Evolutionary conservation across 495 filamentous ascomycete genomes (phyloP), one percentile per base, ranked within the genome.

Genomic region (Penicillium arizonense): DNA sequence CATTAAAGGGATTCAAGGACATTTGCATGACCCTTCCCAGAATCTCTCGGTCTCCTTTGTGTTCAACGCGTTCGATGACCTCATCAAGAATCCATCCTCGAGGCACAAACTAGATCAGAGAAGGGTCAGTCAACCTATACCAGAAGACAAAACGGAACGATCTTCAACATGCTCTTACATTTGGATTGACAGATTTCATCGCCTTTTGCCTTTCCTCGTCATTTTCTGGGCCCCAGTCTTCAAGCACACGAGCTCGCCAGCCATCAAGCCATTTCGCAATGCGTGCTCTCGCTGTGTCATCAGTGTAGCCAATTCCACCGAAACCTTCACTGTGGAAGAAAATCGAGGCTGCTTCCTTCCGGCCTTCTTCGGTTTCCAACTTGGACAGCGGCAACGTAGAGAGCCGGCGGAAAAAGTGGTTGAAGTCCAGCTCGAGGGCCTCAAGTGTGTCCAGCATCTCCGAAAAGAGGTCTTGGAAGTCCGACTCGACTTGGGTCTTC

Each of bases 81-180:
- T 97, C 94, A 68, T 97, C 93, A 7, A 98, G 75, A 45, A 98
- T 82, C 94, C 95, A 98, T 18, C 84, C 83, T 30, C 90, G 77
- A 0, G 95, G 90, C 1, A 96, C 71, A 58, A 97, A 97, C 66
- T 82, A 52, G 14, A 30, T 30, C 6, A 9, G 28, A 30, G 16
- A 18, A 18, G 13, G 28, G 39, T 45, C 24, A 59, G 40, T 48
- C 16, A 54, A 28, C 47, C 21, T 45, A 9, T 28, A 32, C 11
- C 1, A 13, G 8, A 12, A 9, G 23, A 11, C 34, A 30, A 43
- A 44, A 3, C 10, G 7, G 4, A 13, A 30, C 7, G 7, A 6
- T 23, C 4, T 20, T 14, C 13, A 12, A 36, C 12, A 5, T 9
- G 11, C 4, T 21, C 67, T 64, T 62, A 83, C 80, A 24, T 88